Base-by-base conservation (phyloP, 768 basidiomycete genomes). In the Collybia sp. region DNA sequence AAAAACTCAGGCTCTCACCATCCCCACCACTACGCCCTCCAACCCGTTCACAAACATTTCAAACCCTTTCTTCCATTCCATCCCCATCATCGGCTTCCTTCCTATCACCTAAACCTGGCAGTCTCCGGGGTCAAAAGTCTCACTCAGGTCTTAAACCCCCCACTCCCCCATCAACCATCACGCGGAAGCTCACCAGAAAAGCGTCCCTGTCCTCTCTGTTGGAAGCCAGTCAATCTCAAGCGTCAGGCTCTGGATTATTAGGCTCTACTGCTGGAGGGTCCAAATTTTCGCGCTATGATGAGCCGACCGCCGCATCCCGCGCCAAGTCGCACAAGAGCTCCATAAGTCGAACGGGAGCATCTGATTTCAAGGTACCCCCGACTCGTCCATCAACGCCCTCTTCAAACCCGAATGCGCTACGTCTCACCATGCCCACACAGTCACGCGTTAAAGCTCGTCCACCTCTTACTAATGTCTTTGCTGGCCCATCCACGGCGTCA, bases 391-490 rank as follows among this genome's bases (percentile, higher is more conserved):
- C 80, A 18, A 91, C 90, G 1, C 88, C 89, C 1, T 87, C 87
- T 10, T 76, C 85, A 5, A 89, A 87, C 62, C 75, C 87, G 16
- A 78, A 76, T 10, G 88, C 87, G 15, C 73, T 88, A 43, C 82
- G 89, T 42, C 73, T 93, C 42, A 94, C 92, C 18, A 86, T 93
- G 85, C 92, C 92, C 1, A 91, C 88, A 5, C 83, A 85, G 42
- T 79, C 83, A 4, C 80, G 88, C 39, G 65, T 83, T 20, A 91
- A 88, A 68, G 69, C 80, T 2, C 77, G 93, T 34, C 82, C 88
- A 31, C 69, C 89, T 0, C 73, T 94, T 30, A 81, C 84, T n/a
- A 72, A 83, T 41, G 75, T 93, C 13, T 94, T 93, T 61, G 76
- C 78, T 30, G 62, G 75, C 16, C 50, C 69, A 15, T 45, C 68